Percentiles rank a stretch among this genome's conserved stretches.
Evolutionary conservation across 1,139 yeast species (phyloP).

Genomic region (Arxiozyma slooffiae): DNA sequence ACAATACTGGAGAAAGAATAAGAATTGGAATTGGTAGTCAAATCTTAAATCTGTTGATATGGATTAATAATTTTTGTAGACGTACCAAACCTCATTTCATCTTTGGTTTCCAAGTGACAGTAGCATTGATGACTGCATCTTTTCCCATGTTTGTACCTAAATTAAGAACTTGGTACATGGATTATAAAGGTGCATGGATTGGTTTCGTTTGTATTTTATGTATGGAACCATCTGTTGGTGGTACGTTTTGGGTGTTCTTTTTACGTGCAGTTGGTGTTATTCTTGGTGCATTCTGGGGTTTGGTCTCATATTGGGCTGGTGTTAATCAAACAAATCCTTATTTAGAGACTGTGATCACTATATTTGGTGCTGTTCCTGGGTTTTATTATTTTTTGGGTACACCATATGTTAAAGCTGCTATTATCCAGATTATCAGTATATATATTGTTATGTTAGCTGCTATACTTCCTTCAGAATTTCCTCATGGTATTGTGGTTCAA

Average conservation of each 20-base stretch:
- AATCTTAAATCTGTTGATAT: conserved; percentile 7
- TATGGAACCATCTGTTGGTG: conserved; percentile 42
- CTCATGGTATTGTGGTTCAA: conserved; percentile 36
- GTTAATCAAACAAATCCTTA: conserved; percentile 35
- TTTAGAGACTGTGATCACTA: conserved; percentile 36
- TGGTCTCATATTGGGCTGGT: conserved; percentile 37
- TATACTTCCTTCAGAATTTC: conserved; percentile 32
- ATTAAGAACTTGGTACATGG: conserved; percentile 38
- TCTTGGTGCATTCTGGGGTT: conserved; percentile 42
- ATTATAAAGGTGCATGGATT: conserved; percentile 42
- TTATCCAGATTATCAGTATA: conserved; percentile 39
- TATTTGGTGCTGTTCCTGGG: conserved; percentile 38
- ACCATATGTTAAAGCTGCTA: conserved; percentile 42
- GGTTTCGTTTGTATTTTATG: conserved; percentile 44
- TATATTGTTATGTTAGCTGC: conserved; percentile 39
- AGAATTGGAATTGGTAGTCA: background rate
- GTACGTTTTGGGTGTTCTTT: conserved; percentile 39
- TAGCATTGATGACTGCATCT: conserved; percentile 38
- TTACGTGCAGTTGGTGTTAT: conserved; percentile 40
- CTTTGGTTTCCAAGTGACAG: conserved; percentile 38
- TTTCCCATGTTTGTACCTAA: conserved; percentile 42
- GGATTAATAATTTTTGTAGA: conserved; percentile 18
- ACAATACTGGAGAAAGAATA: background rate
- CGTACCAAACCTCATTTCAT: conserved; percentile 32
- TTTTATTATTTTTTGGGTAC: conserved; percentile 37